Percentiles rank a stretch among this genome's conserved stretches.
phyloP scores from a whole-genome alignment of 805 yeast genomes.

The Grigorovia transvaalensis region DNA sequence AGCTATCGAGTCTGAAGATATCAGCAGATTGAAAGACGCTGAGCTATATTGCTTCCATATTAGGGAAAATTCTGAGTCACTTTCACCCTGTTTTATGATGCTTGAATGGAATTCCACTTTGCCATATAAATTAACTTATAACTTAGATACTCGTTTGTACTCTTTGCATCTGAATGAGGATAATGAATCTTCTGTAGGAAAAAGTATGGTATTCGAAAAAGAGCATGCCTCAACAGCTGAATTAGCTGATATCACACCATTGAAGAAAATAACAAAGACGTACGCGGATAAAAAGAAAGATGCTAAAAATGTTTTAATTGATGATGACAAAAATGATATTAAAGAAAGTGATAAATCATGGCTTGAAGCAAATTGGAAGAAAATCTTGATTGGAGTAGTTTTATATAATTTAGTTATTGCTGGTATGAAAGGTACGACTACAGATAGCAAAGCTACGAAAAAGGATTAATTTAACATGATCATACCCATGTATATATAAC shows the following conservation, averaged over 20 bases:
- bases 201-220: slow-evolving; percentile 13
- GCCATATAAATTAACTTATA: slow-evolving; percentile 16
- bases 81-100: slow-evolving; percentile 15
- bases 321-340: slow-evolving; percentile 10
- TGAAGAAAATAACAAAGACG: slow-evolving; percentile 24
- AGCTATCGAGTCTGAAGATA: not conserved
- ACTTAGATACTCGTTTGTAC: slow-evolving; percentile 10
- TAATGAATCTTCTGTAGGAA: not conserved
- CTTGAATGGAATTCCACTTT: slow-evolving; percentile 15
- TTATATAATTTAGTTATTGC: slow-evolving; percentile 11
- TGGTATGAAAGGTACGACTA: not conserved
- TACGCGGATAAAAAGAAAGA: slow-evolving; percentile 22
- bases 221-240: slow-evolving; percentile 14
- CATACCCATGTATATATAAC: not conserved
- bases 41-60: slow-evolving; percentile 17
- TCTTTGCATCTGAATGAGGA: slow-evolving; percentile 12
- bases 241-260: slow-evolving; percentile 13
- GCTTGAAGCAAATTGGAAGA: slow-evolving; percentile 26
- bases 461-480: not conserved
- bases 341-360: slow-evolving; percentile 16
- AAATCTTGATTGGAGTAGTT: slow-evolving; percentile 18
- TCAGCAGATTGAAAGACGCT: not conserved
- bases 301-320: slow-evolving; percentile 6
- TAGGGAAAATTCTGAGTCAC: slow-evolving; percentile 1
- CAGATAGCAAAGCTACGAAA: not conserved